Evolutionary conservation across 106 monocot genomes (phyloP).

Genomic region (Agapanthus africanus): DNA sequence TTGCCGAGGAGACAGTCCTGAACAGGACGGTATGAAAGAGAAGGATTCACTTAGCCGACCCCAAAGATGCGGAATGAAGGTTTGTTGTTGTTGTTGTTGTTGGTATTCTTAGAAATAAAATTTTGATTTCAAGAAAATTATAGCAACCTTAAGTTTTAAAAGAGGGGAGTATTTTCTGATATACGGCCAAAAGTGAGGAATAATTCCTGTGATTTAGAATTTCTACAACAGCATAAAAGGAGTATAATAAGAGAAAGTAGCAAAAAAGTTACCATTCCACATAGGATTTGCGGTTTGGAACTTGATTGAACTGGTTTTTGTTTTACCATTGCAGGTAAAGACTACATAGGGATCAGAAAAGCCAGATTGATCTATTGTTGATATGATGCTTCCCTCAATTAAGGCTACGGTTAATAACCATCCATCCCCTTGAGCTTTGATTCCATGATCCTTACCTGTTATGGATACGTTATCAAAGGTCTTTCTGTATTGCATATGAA

Average conservation of each 20-base stretch:
- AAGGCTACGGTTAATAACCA: constrained; percentile 86
- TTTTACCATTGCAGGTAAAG: constrained; percentile 73
- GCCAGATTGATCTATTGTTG: constrained; percentile 39
- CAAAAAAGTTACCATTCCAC: constrained; percentile 64
- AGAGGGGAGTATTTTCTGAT: too few species aligned
- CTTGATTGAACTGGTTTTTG: constrained; percentile 81
- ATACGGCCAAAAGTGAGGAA: too few species aligned
- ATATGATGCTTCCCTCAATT: constrained; percentile 61
- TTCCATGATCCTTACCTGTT: constrained; percentile 79
- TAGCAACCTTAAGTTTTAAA: too few species aligned
- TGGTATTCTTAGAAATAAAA: too few species aligned
- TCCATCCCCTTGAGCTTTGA: constrained; percentile 90
- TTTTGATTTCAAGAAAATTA: too few species aligned
- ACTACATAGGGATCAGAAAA: constrained; percentile 70
- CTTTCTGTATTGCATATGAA: not conserved
- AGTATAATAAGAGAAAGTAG: not conserved
- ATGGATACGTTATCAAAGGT: not conserved
- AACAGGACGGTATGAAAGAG: too few species aligned
- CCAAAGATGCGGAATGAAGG: too few species aligned
- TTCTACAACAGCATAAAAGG: too few species aligned
- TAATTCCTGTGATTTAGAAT: too few species aligned
- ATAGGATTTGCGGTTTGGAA: constrained; percentile 62
- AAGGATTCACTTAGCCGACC: too few species aligned
- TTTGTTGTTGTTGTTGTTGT: too few species aligned
- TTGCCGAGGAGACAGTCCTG: too few species aligned